Percentiles rank a stretch among this genome's conserved stretches.
Conservation (phyloP, 352 stramenopile species). For the Globisporangium viniferum region DNA sequence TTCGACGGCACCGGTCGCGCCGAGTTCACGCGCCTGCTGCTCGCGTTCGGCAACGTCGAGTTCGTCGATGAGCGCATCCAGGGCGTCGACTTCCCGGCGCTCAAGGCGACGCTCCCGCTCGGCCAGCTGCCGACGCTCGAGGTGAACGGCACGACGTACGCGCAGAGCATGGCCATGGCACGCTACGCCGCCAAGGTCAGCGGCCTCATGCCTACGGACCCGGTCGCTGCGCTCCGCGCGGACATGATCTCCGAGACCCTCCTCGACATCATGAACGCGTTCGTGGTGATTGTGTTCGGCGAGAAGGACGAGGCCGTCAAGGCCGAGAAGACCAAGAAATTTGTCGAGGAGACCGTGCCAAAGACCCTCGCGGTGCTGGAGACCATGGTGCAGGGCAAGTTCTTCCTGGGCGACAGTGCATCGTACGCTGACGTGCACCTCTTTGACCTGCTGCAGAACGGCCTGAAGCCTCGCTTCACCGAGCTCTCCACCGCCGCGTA, state of each 20-base stretch:
- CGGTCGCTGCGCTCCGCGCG: conserved; percentile 47
- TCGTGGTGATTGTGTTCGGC: conserved; percentile 32
- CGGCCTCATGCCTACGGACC: conserved; percentile 59
- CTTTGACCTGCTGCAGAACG: conserved; percentile 50
- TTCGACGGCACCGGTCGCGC: conserved; percentile 47
- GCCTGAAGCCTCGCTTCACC: conserved; percentile 16
- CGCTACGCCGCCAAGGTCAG: conserved; percentile 51
- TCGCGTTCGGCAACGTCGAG: conserved; percentile 44
- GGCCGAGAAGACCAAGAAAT: conserved; percentile 29
- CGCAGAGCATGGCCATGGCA: conserved; percentile 57
- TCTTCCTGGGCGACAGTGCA: conserved; percentile 40
- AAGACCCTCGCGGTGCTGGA: conserved; percentile 20
- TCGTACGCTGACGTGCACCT: conserved; percentile 54
- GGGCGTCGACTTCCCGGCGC: conserved; percentile 33
- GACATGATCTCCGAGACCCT: conserved; percentile 50
- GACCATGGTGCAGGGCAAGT: conserved; percentile 33
- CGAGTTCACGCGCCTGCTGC: conserved; percentile 58
- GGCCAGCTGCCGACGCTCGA: conserved; percentile 51
- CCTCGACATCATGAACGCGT: conserved; percentile 29
- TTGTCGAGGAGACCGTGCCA: conserved; percentile 24
- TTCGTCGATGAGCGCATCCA: conserved; percentile 63
- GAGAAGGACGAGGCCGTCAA: conserved; percentile 36
- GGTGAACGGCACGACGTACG: conserved; percentile 44
- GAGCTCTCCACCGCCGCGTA: conserved; percentile 30
- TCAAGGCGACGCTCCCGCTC: conserved; percentile 55